Evolutionary conservation across 176 grass and related monocot genomes (phyloP).

Genomic region (Avena eriantha): DNA sequence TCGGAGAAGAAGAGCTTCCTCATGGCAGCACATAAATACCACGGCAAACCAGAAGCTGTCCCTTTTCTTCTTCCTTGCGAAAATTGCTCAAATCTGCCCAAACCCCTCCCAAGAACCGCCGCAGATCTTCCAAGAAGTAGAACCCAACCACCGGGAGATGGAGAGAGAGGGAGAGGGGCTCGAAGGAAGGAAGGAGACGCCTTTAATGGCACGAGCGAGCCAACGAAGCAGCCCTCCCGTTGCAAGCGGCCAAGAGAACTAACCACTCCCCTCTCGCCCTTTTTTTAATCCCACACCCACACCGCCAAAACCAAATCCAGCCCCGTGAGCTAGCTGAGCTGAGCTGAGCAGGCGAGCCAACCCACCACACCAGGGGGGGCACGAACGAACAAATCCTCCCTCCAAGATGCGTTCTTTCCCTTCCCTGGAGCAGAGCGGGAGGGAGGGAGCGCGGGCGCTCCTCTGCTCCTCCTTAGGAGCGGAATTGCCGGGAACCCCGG

Average conservation of each 20-base stretch:
- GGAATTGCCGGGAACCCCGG: slow-evolving; percentile 53
- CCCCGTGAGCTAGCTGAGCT: slow-evolving; percentile 12
- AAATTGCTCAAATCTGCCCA: slow-evolving; percentile 35
- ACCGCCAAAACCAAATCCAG: slow-evolving; percentile 52
- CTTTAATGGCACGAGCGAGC: slow-evolving; percentile 59
- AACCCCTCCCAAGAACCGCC: slow-evolving; percentile 30
- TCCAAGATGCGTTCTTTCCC: slow-evolving; percentile 39
- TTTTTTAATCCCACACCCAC: slow-evolving; percentile 39
- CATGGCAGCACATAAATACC: slow-evolving; percentile 73
- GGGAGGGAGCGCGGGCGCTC: slow-evolving; percentile 11
- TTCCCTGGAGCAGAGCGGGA: background rate
- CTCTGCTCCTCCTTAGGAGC: slow-evolving; percentile 34
- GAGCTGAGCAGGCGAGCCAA: background rate
- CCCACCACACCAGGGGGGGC: too few relatives aligned
- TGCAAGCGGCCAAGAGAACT: slow-evolving; percentile 51
- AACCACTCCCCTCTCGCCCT: slow-evolving; percentile 41
- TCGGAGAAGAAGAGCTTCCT: slow-evolving; percentile 97
- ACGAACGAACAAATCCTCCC: background rate
- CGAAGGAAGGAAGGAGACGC: slow-evolving; percentile 8
- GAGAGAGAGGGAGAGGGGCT: background rate
- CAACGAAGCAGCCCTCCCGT: slow-evolving; percentile 6
- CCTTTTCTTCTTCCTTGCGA: background rate
- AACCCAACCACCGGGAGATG: slow-evolving; percentile 9
- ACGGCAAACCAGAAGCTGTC: slow-evolving; percentile 46
- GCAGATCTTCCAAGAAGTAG: slow-evolving; percentile 39